Evolutionary conservation across 2,329 filamentous ascomycete species (phyloP).

Genomic region (Ustulina deusta): DNA sequence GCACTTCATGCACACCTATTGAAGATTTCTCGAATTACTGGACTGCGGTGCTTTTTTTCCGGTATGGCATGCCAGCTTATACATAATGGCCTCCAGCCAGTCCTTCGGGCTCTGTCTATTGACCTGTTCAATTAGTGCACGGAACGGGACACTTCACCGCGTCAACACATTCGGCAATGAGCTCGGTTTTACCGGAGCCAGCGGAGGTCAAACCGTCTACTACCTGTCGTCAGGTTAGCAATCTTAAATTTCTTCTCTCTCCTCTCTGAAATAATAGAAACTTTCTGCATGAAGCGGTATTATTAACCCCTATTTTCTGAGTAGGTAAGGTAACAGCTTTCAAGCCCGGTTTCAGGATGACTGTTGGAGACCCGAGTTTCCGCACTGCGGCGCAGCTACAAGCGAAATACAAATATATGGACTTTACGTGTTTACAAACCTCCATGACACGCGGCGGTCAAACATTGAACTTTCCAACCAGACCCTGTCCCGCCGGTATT

Average conservation of each 20-base stretch:
- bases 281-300: neutral
- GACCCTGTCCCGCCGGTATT: conserved; percentile 41
- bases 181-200: conserved; percentile 46
- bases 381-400: conserved; percentile 47
- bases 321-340: conserved; percentile 53
- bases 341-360: conserved; percentile 57
- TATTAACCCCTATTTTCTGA: conserved; percentile 2
- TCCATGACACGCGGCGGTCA: conserved; percentile 48
- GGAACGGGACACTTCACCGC: conserved; percentile 49
- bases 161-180: conserved; percentile 50
- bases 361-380: conserved; percentile 53
- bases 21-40: conserved; percentile 51
- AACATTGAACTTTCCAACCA: conserved; percentile 46
- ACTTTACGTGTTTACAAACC: conserved; percentile 47
- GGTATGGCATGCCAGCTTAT: conserved; percentile 14
- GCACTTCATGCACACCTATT: conserved; percentile 47
- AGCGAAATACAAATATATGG: conserved; percentile 48
- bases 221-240: conserved; percentile 53
- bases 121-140: conserved; percentile 40
- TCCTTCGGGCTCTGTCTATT: conserved; percentile 15
- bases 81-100: neutral
- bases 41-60: conserved; percentile 40
- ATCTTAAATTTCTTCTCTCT: neutral
- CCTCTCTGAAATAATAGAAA: neutral
- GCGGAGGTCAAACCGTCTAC: conserved; percentile 56